These are phyloP conservation scores for Trametes elegans DNA, from an alignment of 768 basidiomycete genomes.

Conservation along the genomic window DNA sequence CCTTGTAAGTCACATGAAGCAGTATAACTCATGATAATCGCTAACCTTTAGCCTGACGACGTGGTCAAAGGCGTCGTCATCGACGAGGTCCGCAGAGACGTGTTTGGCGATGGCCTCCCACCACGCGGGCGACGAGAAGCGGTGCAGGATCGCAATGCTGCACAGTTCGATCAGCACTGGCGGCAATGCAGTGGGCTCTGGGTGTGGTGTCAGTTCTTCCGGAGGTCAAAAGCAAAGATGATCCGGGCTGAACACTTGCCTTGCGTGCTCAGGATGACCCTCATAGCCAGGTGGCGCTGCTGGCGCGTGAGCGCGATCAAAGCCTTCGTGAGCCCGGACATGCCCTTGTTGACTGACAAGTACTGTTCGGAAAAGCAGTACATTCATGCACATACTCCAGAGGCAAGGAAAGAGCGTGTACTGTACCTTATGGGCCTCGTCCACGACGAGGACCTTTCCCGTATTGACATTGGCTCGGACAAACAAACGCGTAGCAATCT, in stretches of 20 bases:
- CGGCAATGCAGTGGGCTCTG: conserved; percentile 74
- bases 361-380: conserved; percentile 45
- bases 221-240: neutral
- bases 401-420: neutral
- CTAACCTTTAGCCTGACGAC: conserved; percentile 63
- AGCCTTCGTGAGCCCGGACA: conserved; percentile 57
- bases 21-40: neutral
- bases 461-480: conserved; percentile 56
- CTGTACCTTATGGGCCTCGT: conserved; percentile 72
- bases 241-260: conserved; percentile 35
- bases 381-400: neutral
- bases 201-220: neutral
- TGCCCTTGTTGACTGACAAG: conserved; percentile 44
- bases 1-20: neutral
- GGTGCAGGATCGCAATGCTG: conserved; percentile 61
- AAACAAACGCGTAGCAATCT: conserved; percentile 65
- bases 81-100: conserved; percentile 61
- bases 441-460: conserved; percentile 69
- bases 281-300: conserved; percentile 70
- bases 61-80: conserved; percentile 59
- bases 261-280: conserved; percentile 74
- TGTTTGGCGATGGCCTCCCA: conserved; percentile 68
- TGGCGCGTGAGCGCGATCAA: conserved; percentile 67
- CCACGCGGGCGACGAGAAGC: conserved; percentile 77
- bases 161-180: conserved; percentile 66